Evolutionary conservation across 345 rosid species (phyloP).

Genomic region (Iberis pinnata): DNA sequence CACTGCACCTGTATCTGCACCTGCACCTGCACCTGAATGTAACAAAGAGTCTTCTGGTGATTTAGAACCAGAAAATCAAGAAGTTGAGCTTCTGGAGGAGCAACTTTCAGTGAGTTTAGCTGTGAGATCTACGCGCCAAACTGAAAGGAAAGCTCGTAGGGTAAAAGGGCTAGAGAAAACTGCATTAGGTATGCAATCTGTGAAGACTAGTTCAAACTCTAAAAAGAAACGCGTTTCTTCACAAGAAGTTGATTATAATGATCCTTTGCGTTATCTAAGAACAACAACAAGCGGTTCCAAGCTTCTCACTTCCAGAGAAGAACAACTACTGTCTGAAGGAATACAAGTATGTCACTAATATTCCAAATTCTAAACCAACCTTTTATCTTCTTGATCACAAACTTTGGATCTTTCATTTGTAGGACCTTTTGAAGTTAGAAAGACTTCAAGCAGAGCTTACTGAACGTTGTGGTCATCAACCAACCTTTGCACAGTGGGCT

Average conservation of each 20-base stretch:
- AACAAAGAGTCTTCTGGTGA: conserved; percentile 36
- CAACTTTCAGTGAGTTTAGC: conserved; percentile 46
- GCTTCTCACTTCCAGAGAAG: conserved; percentile 88
- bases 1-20: conserved; percentile 26
- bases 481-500: conserved; percentile 84
- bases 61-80: conserved; percentile 46
- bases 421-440: conserved; percentile 88
- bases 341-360: conserved; percentile 61
- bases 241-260: conserved; percentile 62
- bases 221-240: conserved; percentile 51
- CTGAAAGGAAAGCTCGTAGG: conserved; percentile 69
- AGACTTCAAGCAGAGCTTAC: conserved; percentile 62
- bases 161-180: conserved; percentile 62
- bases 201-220: conserved; percentile 44
- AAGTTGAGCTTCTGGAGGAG: conserved; percentile 48
- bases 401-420: conserved; percentile 17
- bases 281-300: conserved; percentile 53
- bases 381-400: conserved; percentile 14
- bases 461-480: conserved; percentile 61
- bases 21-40: conserved; percentile 12
- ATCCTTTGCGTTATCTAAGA: conserved; percentile 76
- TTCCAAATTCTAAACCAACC: not conserved
- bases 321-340: conserved; percentile 64
- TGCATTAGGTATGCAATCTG: conserved; percentile 42
- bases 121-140: conserved; percentile 71